Conservation (phyloP, 192 early-diverging fungal species). For the Phlyctochytrium bullatum region DNA sequence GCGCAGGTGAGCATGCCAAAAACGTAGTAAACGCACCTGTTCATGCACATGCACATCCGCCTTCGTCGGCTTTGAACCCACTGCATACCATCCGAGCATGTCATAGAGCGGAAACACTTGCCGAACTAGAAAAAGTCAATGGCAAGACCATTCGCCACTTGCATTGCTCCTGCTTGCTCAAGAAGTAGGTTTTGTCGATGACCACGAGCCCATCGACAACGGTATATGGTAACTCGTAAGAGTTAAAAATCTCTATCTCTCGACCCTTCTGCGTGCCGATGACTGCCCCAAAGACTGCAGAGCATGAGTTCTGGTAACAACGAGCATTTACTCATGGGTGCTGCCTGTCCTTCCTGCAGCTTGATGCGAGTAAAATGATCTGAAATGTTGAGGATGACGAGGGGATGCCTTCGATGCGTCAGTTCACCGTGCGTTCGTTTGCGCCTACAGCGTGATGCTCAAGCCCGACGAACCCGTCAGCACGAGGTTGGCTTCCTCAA, state of each 20-base stretch:
- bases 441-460: constrained; percentile 34
- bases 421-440: not conserved
- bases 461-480: constrained; percentile 30
- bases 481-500: constrained; percentile 10
- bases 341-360: constrained; percentile 46
- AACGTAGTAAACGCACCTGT: constrained; percentile 49
- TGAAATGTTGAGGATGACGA: constrained; percentile 84
- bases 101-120: constrained; percentile 83
- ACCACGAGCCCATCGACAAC: constrained; percentile 37
- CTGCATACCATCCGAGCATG: constrained; percentile 82
- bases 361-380: constrained; percentile 78
- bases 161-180: constrained; percentile 78
- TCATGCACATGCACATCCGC: constrained; percentile 69
- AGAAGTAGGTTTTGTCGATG: constrained; percentile 64
- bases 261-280: constrained; percentile 74
- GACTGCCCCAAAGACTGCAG: constrained; percentile 68
- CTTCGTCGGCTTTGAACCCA: constrained; percentile 59
- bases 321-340: not conserved
- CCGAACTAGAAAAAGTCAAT: constrained; percentile 43
- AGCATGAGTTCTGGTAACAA: not conserved
- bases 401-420: constrained; percentile 64
- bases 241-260: constrained; percentile 83
- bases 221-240: constrained; percentile 66
- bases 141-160: constrained; percentile 9
- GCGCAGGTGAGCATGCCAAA: constrained; percentile 3